A percentile compares a stretch with the other conserved stretches of the same genome.
phyloP scores from a whole-genome alignment of 768 basidiomycete genomes.

The Pulveroboletus frians region DNA sequence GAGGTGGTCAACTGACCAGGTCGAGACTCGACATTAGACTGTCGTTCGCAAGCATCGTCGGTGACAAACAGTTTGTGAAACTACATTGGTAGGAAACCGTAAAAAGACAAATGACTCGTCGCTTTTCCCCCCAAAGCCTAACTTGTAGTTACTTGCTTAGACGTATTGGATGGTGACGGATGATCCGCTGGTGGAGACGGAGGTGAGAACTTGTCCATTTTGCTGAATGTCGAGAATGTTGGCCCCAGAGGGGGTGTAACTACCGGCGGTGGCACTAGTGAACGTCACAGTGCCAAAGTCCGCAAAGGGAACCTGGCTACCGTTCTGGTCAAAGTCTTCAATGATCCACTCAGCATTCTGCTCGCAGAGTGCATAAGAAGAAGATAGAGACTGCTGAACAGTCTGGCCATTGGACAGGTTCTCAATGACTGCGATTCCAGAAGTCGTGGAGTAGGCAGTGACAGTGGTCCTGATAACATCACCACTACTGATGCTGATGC shows the following conservation, averaged over 20 bases:
- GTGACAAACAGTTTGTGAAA: neutral
- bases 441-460: constrained; percentile 15
- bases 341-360: constrained; percentile 23
- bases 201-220: constrained; percentile 6
- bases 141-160: neutral
- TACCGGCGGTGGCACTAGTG: constrained; percentile 5
- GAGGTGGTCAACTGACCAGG: neutral
- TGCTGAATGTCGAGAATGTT: constrained; percentile 11
- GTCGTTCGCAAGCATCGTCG: too few relatives aligned
- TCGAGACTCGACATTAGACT: neutral
- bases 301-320: constrained; percentile 4
- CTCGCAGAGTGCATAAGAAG: constrained; percentile 14
- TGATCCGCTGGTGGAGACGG: neutral
- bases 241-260: constrained; percentile 9
- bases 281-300: constrained; percentile 20
- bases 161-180: constrained; percentile 6
- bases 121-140: neutral
- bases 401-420: constrained; percentile 15
- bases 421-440: constrained; percentile 15
- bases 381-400: constrained; percentile 3
- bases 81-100: neutral
- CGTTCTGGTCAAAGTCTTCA: constrained; percentile 13
- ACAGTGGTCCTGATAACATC: constrained; percentile 16
- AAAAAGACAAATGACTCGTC: neutral
- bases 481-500: constrained; percentile 12